phyloP scores from a whole-genome alignment of 192 early-diverging fungal species.

The Martensiomyces pterosporus region DNA sequence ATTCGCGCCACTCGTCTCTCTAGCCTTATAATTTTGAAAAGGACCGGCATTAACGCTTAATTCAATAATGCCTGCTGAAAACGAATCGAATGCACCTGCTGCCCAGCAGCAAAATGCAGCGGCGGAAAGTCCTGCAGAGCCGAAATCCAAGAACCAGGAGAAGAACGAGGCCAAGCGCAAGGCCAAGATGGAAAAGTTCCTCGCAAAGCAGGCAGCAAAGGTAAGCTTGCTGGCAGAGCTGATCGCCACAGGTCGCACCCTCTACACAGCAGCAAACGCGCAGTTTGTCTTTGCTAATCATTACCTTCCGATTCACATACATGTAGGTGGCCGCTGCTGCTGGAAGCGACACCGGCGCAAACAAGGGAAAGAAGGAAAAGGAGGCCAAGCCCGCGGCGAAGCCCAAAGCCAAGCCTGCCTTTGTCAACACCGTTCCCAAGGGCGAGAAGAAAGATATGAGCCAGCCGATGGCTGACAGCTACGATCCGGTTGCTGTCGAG shows the following conservation, averaged over 20 bases:
- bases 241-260: no score
- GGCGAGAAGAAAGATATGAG: constrained; percentile 84
- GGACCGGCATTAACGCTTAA: not conserved
- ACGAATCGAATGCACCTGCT: not conserved
- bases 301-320: no score
- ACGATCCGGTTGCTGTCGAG: constrained; percentile 90
- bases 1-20: not conserved
- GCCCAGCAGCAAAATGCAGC: not conserved
- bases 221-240: no score
- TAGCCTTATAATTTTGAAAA: not conserved
- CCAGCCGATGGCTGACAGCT: constrained; percentile 71
- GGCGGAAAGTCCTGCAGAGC: not conserved
- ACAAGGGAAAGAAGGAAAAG: constrained; percentile 58
- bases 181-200: constrained; percentile 91
- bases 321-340: not conserved
- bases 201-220: constrained; percentile 77
- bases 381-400: constrained; percentile 51
- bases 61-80: not conserved
- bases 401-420: constrained; percentile 44
- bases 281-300: no score
- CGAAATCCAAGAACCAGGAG: constrained; percentile 75
- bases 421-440: constrained; percentile 76
- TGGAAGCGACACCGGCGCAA: constrained; percentile 1
- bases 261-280: no score
- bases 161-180: constrained; percentile 89